Conservation (phyloP, 2,329 filamentous ascomycete genomes). For the Ploettnerulaceae sp. region DNA sequence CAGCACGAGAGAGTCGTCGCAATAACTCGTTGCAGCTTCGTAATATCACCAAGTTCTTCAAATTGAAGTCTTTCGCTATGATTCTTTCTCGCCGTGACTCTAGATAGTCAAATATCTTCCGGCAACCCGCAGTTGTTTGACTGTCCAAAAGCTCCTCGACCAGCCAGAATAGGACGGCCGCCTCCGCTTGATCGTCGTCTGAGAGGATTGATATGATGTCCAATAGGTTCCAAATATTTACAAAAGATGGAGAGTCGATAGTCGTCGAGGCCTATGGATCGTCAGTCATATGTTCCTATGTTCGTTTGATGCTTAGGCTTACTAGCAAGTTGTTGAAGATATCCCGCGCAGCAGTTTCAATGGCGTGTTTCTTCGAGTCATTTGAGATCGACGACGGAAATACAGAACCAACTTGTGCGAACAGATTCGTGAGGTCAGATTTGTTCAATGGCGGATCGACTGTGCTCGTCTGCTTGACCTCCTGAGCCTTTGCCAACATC, state of each 20-base stretch:
- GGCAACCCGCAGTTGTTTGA: conserved; percentile 88
- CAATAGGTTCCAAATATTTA: conserved; percentile 86
- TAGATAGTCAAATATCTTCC: conserved; percentile 88
- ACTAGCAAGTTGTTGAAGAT: conserved; percentile 78
- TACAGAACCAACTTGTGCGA: conserved; percentile 41
- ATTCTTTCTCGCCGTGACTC: conserved; percentile 89
- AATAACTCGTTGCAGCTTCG: conserved; percentile 92
- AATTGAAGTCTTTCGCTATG: conserved; percentile 72
- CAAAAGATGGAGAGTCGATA: conserved; percentile 74
- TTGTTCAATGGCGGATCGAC: conserved; percentile 75
- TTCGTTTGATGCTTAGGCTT: conserved; percentile 37
- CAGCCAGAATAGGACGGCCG: conserved; percentile 80
- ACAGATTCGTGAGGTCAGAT: conserved; percentile 53
- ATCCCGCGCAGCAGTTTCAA: conserved; percentile 79
- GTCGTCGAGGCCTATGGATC: conserved; percentile 59
- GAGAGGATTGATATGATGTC: conserved; percentile 87
- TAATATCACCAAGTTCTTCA: conserved; percentile 85
- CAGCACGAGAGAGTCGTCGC: conserved; percentile 87
- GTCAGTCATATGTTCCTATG: conserved; percentile 33
- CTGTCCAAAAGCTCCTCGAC: conserved; percentile 94
- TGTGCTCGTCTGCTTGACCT: conserved; percentile 51
- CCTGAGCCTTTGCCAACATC: conserved; percentile 54
- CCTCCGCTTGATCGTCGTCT: conserved; percentile 72
- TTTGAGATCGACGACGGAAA: conserved; percentile 26
- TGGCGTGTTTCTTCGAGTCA: conserved; percentile 44